Evolutionary conservation across 2,329 filamentous ascomycete species (phyloP).

Genomic region (Hirsutella minnesotensis): DNA sequence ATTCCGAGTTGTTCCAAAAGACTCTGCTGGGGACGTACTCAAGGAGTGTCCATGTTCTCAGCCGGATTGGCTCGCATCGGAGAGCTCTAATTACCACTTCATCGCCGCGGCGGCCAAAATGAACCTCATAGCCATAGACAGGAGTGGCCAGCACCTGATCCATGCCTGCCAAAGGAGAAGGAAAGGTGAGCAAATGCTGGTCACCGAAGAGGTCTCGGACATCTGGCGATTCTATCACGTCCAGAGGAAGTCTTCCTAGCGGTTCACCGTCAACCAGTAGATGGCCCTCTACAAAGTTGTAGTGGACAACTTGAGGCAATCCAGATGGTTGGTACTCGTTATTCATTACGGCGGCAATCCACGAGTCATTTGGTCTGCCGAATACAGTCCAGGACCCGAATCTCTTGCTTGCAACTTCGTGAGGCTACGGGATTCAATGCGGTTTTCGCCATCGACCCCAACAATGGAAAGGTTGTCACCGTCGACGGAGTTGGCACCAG

Average conservation of each 20-base stretch:
- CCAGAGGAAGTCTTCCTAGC: conserved; percentile 34
- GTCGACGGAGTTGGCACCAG: too few species aligned
- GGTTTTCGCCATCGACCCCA: too few species aligned
- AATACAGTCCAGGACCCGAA: neutral
- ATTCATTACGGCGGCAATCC: neutral
- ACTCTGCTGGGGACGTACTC: conserved; percentile 21
- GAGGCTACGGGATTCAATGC: too few species aligned
- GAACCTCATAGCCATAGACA: conserved; percentile 22
- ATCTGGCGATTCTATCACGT: conserved; percentile 29
- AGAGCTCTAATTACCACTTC: conserved; percentile 30
- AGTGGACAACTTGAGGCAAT: conserved; percentile 15
- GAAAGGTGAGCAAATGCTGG: conserved; percentile 36
- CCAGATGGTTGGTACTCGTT: neutral
- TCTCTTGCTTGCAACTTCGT: neutral
- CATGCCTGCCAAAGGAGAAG: conserved; percentile 42
- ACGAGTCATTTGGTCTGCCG: neutral
- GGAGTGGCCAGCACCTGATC: conserved; percentile 26
- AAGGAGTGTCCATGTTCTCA: too few species aligned
- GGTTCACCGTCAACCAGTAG: conserved; percentile 24
- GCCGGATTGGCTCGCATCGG: neutral
- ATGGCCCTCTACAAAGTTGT: conserved; percentile 19
- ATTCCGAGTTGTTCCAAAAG: conserved; percentile 14
- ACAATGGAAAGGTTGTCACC: too few species aligned
- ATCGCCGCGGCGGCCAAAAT: conserved; percentile 37
- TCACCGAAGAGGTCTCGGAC: conserved; percentile 42